phyloP scores from a whole-genome alignment of 2,329 filamentous ascomycete species.

The Colletotrichum musae region DNA sequence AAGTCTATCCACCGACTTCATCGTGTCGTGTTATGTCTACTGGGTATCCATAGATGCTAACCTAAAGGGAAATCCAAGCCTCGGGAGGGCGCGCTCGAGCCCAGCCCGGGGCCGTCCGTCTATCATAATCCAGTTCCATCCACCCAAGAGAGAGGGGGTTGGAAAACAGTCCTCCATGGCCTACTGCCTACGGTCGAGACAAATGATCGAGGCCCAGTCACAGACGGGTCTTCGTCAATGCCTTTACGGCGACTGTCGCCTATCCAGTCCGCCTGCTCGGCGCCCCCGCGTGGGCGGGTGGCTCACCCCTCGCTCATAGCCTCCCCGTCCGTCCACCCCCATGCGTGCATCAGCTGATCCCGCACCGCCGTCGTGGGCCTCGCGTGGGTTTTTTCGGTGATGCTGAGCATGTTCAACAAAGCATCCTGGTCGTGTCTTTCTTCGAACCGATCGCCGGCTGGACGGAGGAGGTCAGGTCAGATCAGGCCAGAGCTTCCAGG shows the following conservation, averaged over 20 bases:
- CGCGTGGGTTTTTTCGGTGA: constrained; percentile 65
- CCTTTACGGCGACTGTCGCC: constrained; percentile 15
- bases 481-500: background rate
- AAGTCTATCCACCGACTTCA: constrained; percentile 5
- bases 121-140: constrained; percentile 29
- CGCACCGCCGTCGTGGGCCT: constrained; percentile 66
- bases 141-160: background rate
- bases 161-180: constrained; percentile 1
- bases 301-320: constrained; percentile 34
- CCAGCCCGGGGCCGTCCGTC: constrained; percentile 1
- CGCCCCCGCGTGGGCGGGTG: background rate
- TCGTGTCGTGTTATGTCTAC: constrained; percentile 5
- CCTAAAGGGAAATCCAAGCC: constrained; percentile 32
- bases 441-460: constrained; percentile 64
- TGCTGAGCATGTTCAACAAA: constrained; percentile 61
- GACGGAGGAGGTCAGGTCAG: constrained; percentile 7
- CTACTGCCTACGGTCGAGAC: background rate
- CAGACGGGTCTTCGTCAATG: constrained; percentile 11
- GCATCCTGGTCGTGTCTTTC: constrained; percentile 62
- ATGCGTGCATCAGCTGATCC: constrained; percentile 62
- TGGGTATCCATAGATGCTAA: constrained; percentile 38
- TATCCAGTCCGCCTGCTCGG: constrained; percentile 1
- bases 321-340: constrained; percentile 58
- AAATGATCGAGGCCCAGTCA: constrained; percentile 23
- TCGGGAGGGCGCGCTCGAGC: background rate